Evolutionary conservation across 2,329 filamentous ascomycete species (phyloP).

Genomic region (Ophiostoma montium): DNA sequence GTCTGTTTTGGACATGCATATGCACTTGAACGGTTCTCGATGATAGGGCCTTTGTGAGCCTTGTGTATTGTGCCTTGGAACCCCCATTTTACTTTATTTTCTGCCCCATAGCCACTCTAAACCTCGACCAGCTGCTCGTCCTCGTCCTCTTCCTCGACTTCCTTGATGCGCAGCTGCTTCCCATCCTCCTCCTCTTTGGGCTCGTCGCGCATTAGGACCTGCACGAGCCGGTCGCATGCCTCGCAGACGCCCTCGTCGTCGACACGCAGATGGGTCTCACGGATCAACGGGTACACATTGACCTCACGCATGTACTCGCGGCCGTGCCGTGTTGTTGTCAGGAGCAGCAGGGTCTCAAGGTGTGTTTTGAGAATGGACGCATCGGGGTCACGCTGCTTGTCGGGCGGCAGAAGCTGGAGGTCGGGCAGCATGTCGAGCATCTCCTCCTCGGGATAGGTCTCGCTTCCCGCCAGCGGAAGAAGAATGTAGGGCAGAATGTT

Average conservation of each 20-base stretch:
- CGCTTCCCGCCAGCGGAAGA: slow-evolving; percentile 72
- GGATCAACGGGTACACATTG: slow-evolving; percentile 77
- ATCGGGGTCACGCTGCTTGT: slow-evolving; percentile 76
- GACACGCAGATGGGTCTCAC: slow-evolving; percentile 70
- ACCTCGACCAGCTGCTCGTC: not conserved
- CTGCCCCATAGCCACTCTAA: no score
- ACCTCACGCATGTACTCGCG: slow-evolving; percentile 60
- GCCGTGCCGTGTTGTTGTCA: slow-evolving; percentile 65
- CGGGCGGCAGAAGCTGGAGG: slow-evolving; percentile 73
- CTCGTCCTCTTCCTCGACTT: not conserved
- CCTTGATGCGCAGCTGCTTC: slow-evolving; percentile 23
- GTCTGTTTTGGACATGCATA: no score
- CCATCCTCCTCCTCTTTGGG: slow-evolving; percentile 26
- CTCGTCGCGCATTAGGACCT: slow-evolving; percentile 70
- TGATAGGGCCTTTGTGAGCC: no score
- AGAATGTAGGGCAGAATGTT: slow-evolving; percentile 81
- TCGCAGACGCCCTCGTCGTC: slow-evolving; percentile 70
- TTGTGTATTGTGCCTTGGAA: no score
- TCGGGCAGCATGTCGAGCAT: slow-evolving; percentile 77
- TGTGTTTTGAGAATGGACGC: slow-evolving; percentile 68
- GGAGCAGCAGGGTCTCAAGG: slow-evolving; percentile 70
- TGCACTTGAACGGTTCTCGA: no score
- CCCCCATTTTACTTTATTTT: not conserved
- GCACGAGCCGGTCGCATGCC: slow-evolving; percentile 76
- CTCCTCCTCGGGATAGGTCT: slow-evolving; percentile 82